Percentiles rank a stretch among this genome's conserved stretches.
These are phyloP conservation scores for Hapsidospora chrysogenum DNA, from an alignment of 495 filamentous ascomycete genomes.

Conservation along the genomic window DNA sequence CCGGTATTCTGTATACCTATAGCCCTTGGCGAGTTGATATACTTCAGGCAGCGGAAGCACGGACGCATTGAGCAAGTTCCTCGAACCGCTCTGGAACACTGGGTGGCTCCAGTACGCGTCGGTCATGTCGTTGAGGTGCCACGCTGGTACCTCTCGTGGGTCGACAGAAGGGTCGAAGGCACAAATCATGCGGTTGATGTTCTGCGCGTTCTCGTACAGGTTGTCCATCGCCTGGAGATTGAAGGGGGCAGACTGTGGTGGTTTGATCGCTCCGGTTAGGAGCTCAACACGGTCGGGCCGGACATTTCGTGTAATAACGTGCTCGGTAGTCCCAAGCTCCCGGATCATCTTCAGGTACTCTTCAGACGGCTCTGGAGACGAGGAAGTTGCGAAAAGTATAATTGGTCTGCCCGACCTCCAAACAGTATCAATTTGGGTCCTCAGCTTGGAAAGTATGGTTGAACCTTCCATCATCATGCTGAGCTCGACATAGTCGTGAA, in stretches of 20 bases:
- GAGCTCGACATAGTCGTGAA: constrained; percentile 69
- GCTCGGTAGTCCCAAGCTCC: constrained; percentile 14
- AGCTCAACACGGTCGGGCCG: neutral
- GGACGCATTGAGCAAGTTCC: neutral
- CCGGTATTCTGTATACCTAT: neutral
- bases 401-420: constrained; percentile 52
- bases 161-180: constrained; percentile 7
- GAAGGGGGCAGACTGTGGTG: constrained; percentile 6
- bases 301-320: constrained; percentile 8
- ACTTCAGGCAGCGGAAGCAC: constrained; percentile 1
- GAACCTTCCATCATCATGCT: constrained; percentile 43
- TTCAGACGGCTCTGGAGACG: constrained; percentile 14
- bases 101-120: neutral
- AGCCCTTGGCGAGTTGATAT: neutral
- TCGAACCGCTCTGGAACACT: neutral
- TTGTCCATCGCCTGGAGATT: constrained; percentile 15
- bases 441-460: constrained; percentile 45
- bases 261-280: neutral
- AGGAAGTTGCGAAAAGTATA: constrained; percentile 55
- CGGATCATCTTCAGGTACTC: constrained; percentile 12
- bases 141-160: neutral
- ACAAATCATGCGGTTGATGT: constrained; percentile 21
- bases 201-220: constrained; percentile 19
- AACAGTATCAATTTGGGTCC: constrained; percentile 50
- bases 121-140: neutral